phyloP scores from a whole-genome alignment of 2,329 filamentous ascomycete genomes.

The Chaetomiaceae sp. region DNA sequence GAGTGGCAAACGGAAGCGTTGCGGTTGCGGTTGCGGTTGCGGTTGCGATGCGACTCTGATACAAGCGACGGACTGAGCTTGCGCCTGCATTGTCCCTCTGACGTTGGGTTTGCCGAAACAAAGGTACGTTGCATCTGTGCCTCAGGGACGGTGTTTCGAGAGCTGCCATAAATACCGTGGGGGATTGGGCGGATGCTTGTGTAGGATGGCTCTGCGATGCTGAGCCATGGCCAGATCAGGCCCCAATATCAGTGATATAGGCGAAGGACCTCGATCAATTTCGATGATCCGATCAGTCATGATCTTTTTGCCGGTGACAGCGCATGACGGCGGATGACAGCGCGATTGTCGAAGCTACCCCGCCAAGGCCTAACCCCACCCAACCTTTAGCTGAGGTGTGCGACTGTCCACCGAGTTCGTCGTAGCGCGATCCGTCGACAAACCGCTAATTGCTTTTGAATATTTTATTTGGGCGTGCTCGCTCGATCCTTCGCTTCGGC shows the following conservation, averaged over 20 bases:
- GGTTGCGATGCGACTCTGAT: not conserved
- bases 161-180: conserved; percentile 10
- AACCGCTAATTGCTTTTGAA: not conserved
- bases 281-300: not conserved
- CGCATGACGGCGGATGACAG: not conserved
- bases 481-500: no score
- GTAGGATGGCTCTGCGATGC: not conserved
- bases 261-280: not conserved
- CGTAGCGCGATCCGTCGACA: not conserved
- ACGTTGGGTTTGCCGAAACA: conserved; percentile 4
- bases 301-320: not conserved
- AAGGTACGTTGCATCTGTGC: conserved; percentile 10
- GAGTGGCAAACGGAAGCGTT: not conserved
- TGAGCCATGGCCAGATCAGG: not conserved
- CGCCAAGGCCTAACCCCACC: conserved; percentile 6
- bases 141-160: conserved; percentile 10
- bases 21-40: not conserved
- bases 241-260: not conserved
- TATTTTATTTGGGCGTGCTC: no score
- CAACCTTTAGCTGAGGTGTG: conserved; percentile 4
- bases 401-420: not conserved
- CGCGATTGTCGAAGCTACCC: not conserved
- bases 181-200: not conserved
- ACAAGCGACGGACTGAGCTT: not conserved
- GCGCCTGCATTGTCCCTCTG: not conserved